These are phyloP conservation scores for Hypoxylon lenormandii DNA, from an alignment of 495 filamentous ascomycete species.

Conservation along the genomic window DNA sequence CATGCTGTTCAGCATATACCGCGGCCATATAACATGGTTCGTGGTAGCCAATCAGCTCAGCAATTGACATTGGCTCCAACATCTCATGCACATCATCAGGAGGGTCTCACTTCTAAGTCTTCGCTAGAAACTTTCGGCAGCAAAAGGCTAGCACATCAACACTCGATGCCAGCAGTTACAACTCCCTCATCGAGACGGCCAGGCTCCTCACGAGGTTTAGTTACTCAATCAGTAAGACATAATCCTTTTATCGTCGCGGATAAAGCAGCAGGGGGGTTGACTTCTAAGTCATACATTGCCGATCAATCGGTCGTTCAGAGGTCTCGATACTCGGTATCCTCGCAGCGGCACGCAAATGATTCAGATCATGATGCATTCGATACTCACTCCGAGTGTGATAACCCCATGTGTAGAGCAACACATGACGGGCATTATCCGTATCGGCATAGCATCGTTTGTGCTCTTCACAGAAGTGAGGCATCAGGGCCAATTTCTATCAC, in stretches of 20 bases:
- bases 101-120: not conserved
- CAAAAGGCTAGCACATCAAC: constrained; percentile 4
- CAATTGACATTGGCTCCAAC: not conserved
- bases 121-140: not conserved
- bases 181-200: not conserved
- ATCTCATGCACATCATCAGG: not conserved
- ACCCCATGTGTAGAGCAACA: constrained; percentile 49
- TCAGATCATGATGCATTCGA: constrained; percentile 9
- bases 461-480: constrained; percentile 37
- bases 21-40: not conserved
- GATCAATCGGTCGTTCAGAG: constrained; percentile 1
- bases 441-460: constrained; percentile 48
- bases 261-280: constrained; percentile 8
- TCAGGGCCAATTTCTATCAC: constrained; percentile 25
- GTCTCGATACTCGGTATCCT: constrained; percentile 4
- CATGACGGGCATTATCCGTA: constrained; percentile 52
- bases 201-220: not conserved
- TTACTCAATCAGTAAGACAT: constrained; percentile 9
- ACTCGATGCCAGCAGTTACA: not conserved
- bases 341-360: constrained; percentile 1
- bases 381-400: constrained; percentile 42
- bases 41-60: not conserved
- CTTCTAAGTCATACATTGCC: not conserved
- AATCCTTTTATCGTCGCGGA: constrained; percentile 28
- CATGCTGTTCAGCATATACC: not conserved